Evolutionary conservation across 371 early-diverging fungal species (phyloP).

Genomic region (Rhizopus arrhizus): DNA sequence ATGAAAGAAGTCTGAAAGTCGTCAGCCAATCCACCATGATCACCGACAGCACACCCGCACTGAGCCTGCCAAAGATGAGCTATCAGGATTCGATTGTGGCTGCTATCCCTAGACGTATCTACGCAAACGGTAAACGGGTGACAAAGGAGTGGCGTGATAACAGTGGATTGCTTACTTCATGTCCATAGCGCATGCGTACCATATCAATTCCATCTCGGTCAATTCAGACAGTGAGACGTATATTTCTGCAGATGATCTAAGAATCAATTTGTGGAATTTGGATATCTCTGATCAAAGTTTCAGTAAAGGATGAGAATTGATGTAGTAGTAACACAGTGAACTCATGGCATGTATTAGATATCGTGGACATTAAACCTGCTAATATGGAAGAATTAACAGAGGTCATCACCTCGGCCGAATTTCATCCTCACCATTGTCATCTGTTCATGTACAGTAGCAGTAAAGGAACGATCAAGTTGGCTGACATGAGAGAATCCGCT

Average conservation of each 20-base stretch:
- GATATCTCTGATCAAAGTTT: slow-evolving; percentile 88
- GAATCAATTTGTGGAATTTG: slow-evolving; percentile 98
- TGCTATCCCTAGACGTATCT: slow-evolving; percentile 91
- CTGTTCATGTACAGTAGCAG: slow-evolving; percentile 91
- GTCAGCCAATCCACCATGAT: slow-evolving; percentile 83
- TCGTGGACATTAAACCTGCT: slow-evolving; percentile 95
- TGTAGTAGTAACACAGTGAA: not conserved
- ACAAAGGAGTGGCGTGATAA: not conserved
- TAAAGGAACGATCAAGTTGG: slow-evolving; percentile 87
- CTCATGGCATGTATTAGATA: slow-evolving; percentile 49
- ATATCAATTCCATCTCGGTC: slow-evolving; percentile 98
- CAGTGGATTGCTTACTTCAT: not conserved
- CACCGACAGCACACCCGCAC: slow-evolving; percentile 31
- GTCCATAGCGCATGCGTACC: slow-evolving; percentile 90
- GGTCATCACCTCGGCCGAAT: slow-evolving; percentile 94
- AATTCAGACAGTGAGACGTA: slow-evolving; percentile 97
- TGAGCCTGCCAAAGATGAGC: slow-evolving; percentile 83
- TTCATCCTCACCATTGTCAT: slow-evolving; percentile 87
- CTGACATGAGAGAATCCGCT: slow-evolving; percentile 88
- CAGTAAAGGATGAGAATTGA: not conserved
- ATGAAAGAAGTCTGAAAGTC: slow-evolving; percentile 92
- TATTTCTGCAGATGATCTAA: slow-evolving; percentile 96
- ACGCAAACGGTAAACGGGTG: slow-evolving; percentile 68
- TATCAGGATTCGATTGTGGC: slow-evolving; percentile 93
- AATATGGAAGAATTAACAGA: slow-evolving; percentile 95